Evolutionary conservation across 306 rosid genomes (phyloP).

Genomic region (Crotalaria pallida): DNA sequence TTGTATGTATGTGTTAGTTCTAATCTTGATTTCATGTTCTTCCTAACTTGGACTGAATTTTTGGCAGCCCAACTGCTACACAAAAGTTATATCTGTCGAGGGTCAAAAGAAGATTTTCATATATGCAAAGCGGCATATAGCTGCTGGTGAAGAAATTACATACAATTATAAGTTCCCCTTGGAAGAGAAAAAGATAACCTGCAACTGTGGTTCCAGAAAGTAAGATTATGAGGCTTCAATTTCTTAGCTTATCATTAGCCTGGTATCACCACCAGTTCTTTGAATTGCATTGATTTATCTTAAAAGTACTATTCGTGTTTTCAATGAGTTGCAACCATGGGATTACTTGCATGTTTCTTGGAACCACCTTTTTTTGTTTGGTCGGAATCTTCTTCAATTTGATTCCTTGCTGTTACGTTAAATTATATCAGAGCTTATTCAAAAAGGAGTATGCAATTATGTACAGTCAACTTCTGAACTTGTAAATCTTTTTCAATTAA

Average conservation of each 20-base stretch:
- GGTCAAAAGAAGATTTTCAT: conserved; percentile 90
- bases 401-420: neutral
- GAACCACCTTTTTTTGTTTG: neutral
- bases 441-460: no score
- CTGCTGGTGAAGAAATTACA: conserved; percentile 88
- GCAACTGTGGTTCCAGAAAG: conserved; percentile 94
- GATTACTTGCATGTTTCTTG: neutral
- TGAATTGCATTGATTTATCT: neutral
- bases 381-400: neutral
- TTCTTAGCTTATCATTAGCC: neutral
- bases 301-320: neutral
- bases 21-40: conserved; percentile 9
- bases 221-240: conserved; percentile 31
- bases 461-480: no score
- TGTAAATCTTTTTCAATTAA: no score
- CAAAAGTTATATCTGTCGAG: conserved; percentile 90
- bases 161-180: conserved; percentile 97
- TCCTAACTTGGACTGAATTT: conserved; percentile 17
- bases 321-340: neutral
- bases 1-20: neutral
- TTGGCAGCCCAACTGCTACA: conserved; percentile 96
- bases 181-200: conserved; percentile 97
- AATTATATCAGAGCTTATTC: neutral
- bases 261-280: neutral
- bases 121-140: conserved; percentile 87